Evolutionary conservation across 768 basidiomycete genomes (phyloP).

Genomic region (Galerina marginata): DNA sequence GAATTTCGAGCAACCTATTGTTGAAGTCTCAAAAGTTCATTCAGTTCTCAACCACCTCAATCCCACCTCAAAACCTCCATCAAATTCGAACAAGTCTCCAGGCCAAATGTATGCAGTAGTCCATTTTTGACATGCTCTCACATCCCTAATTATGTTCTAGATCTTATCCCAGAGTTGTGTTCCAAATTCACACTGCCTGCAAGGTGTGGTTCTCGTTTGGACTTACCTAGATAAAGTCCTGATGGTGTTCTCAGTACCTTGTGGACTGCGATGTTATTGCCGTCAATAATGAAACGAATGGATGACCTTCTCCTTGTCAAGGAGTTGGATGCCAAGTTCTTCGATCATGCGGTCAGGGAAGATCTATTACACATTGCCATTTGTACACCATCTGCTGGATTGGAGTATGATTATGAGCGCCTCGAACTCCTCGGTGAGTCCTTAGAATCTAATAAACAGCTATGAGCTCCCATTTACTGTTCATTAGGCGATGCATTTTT

Average conservation of each 20-base stretch:
- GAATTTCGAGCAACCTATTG: constrained; percentile 69
- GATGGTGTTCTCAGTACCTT: constrained; percentile 51
- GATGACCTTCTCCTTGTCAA: constrained; percentile 79
- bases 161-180: constrained; percentile 85
- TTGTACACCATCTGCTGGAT: constrained; percentile 69
- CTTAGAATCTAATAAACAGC: background rate
- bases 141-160: constrained; percentile 40
- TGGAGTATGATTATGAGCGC: constrained; percentile 82
- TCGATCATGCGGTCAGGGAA: constrained; percentile 67
- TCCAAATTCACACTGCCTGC: constrained; percentile 74
- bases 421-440: constrained; percentile 77
- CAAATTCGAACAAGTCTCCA: constrained; percentile 43
- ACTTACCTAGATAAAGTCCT: background rate
- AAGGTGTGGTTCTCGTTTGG: constrained; percentile 47
- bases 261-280: constrained; percentile 71
- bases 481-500: constrained; percentile 78
- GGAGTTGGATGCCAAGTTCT: constrained; percentile 75
- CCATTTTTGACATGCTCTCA: background rate
- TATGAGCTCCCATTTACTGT: constrained; percentile 7
- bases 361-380: constrained; percentile 67
- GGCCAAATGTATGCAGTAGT: constrained; percentile 61
- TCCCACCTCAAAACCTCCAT: constrained; percentile 50
- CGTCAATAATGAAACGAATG: constrained; percentile 74
- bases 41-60: constrained; percentile 61
- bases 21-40: constrained; percentile 67